Evolutionary conservation across 2,329 filamentous ascomycete species (phyloP), one percentile per base, ranked within the genome.

Genomic region (Calonectria honghensis): DNA sequence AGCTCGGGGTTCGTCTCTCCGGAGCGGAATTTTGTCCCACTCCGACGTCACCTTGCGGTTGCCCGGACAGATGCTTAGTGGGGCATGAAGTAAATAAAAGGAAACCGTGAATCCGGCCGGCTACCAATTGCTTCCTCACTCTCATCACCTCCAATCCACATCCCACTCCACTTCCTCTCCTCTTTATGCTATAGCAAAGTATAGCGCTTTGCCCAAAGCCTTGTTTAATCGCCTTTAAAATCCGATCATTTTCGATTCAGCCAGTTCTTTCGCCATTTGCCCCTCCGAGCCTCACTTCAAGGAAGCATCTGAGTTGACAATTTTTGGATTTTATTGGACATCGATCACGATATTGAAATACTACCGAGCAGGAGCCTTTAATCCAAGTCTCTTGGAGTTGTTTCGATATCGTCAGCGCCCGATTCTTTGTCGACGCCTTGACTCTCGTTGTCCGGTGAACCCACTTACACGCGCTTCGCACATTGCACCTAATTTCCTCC

Each of bases 321-420:
- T 85, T 74, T 75, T 79, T 89, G 86, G 85, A 87, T 82, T 84
- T 73, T 83, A 87, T 89, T 87, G 85, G 89, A 84, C 85, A 88
- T 83, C 85, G 83, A 79, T 82, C 86, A 83, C 81, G 80, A 84
- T 80, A 83, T 74, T 76, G 76, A 74, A 84, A 83, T 87, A 89
- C 87, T 88, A 88, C 89, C 85, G 81, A 82, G 86, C 85, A 90
- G 88, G 88, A 91, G 88, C 86, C 88, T 89, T 90, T 90, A 86
- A 85, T 82, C 90, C 90, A 89, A 89, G 88, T 89, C 87, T 90
- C 88, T 90, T 89, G 89, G 88, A 90, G 84, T 87, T 89, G 86
- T 82, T 86, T 88, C 86, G 86, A 88, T 85, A 79, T 31, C 70
- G 79, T 86, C 82, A 82, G 82, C 85, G 83, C 82, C 84, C 82